Conservation (phyloP, 305 asterid species). For the Fraxinus ornus region DNA sequence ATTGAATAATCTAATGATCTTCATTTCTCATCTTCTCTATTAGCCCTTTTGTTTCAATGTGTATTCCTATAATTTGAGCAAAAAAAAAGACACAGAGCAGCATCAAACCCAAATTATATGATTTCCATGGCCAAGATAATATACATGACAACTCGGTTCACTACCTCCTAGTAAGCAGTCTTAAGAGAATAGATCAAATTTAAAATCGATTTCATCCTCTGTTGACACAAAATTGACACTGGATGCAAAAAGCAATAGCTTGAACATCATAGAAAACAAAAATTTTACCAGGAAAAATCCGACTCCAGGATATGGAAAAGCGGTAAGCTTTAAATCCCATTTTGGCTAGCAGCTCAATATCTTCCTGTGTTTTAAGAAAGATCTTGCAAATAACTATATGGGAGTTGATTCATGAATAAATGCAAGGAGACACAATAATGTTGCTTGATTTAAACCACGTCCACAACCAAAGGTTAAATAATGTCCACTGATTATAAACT, state of each 20-base stretch:
- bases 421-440: constrained; percentile 4
- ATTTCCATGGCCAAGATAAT: background rate
- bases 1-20: background rate
- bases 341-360: constrained; percentile 49
- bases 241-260: background rate
- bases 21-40: background rate
- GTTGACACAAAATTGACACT: background rate
- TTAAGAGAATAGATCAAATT: background rate
- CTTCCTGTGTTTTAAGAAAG: constrained; percentile 43
- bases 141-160: background rate
- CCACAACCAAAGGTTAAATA: constrained; percentile 1
- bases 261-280: background rate
- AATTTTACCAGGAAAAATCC: constrained; percentile 49
- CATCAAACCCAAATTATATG: background rate
- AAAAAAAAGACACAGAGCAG: background rate
- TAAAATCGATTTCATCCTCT: background rate
- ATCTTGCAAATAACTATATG: constrained; percentile 3
- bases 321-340: constrained; percentile 56
- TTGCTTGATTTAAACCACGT: constrained; percentile 19
- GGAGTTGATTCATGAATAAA: constrained; percentile 8
- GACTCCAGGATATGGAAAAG: constrained; percentile 59
- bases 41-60: background rate
- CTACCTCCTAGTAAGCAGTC: background rate
- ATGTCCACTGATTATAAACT: background rate
- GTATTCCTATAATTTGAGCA: background rate